These are phyloP conservation scores for Ceratobasidium sp. DNA, from an alignment of 1,284 basidiomycete genomes.

Conservation along the genomic window DNA sequence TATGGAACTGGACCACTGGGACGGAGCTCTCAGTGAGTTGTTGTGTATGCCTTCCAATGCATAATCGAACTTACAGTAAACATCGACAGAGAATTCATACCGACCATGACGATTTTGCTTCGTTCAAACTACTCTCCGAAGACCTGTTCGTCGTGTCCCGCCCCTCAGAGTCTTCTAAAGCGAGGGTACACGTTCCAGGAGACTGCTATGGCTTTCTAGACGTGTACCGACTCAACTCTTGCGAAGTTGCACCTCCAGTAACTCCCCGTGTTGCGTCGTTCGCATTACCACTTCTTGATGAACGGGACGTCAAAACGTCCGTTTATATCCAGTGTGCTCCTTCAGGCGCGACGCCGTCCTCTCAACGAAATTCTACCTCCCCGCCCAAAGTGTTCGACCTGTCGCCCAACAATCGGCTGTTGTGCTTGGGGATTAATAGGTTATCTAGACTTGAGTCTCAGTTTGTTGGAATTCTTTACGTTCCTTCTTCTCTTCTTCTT, in stretches of 20 bases:
- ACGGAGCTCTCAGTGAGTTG: neutral
- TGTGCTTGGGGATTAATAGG: neutral
- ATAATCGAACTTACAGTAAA: no score
- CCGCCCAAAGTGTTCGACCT: constrained; percentile 1
- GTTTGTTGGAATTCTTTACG: neutral
- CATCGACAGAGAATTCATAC: no score
- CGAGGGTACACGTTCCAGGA: neutral
- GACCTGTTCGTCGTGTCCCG: constrained; percentile 10
- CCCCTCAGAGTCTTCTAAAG: neutral
- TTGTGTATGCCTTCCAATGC: no score
- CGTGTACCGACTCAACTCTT: constrained; percentile 2
- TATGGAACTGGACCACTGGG: constrained; percentile 33
- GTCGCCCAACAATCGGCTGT: constrained; percentile 17
- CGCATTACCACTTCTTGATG: constrained; percentile 1
- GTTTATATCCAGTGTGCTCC: neutral
- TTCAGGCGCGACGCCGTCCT: constrained; percentile 15
- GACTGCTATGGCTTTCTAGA: neutral
- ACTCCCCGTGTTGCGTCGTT: constrained; percentile 22
- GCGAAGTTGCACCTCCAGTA: neutral
- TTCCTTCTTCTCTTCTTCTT: constrained; percentile 7
- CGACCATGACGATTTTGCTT: neutral
- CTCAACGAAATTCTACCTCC: neutral
- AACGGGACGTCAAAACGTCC: neutral
- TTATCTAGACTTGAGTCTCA: neutral
- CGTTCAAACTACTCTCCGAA: constrained; percentile 34